These are phyloP conservation scores for Globisporangium perplexum DNA, from an alignment of 352 stramenopile species.

Conservation along the genomic window DNA sequence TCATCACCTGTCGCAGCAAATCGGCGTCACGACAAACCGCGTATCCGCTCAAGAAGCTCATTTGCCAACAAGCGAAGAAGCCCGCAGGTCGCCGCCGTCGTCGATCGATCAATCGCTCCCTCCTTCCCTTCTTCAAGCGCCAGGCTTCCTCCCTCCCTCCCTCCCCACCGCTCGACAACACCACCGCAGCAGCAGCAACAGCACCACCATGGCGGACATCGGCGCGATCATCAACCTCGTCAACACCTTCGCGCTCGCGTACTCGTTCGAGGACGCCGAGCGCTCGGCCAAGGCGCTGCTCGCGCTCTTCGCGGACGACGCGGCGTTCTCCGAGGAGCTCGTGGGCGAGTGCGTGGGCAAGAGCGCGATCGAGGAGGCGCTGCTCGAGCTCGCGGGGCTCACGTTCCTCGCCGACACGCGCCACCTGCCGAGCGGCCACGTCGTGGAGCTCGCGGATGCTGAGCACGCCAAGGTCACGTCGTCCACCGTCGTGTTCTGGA, in stretches of 20 bases:
- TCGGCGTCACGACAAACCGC: background rate
- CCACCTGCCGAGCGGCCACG: slow-evolving; percentile 76
- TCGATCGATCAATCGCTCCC: too few relatives aligned
- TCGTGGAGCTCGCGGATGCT: slow-evolving; percentile 56
- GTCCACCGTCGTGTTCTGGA: slow-evolving; percentile 78
- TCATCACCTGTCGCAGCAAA: background rate
- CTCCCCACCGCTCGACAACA: background rate
- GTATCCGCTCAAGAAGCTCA: background rate
- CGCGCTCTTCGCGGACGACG: slow-evolving; percentile 66
- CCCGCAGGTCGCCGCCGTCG: background rate
- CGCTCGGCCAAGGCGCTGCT: slow-evolving; percentile 63
- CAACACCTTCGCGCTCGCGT: slow-evolving; percentile 74
- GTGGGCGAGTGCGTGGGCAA: slow-evolving; percentile 57
- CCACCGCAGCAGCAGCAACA: background rate
- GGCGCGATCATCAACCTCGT: slow-evolving; percentile 80
- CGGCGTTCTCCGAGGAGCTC: slow-evolving; percentile 71
- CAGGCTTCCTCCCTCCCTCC: background rate
- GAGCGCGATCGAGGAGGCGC: slow-evolving; percentile 63
- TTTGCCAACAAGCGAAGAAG: background rate
- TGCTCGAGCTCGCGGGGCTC: slow-evolving; percentile 63
- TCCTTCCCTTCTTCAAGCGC: background rate
- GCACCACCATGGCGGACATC: slow-evolving; percentile 56
- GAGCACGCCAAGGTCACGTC: slow-evolving; percentile 50
- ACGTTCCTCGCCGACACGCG: slow-evolving; percentile 80
- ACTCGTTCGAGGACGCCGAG: slow-evolving; percentile 74